Percentiles rank a stretch among this genome's conserved stretches.
These are phyloP conservation scores for Mortierella sp. DNA, from an alignment of 371 early-diverging fungal genomes.

Conservation along the genomic window DNA sequence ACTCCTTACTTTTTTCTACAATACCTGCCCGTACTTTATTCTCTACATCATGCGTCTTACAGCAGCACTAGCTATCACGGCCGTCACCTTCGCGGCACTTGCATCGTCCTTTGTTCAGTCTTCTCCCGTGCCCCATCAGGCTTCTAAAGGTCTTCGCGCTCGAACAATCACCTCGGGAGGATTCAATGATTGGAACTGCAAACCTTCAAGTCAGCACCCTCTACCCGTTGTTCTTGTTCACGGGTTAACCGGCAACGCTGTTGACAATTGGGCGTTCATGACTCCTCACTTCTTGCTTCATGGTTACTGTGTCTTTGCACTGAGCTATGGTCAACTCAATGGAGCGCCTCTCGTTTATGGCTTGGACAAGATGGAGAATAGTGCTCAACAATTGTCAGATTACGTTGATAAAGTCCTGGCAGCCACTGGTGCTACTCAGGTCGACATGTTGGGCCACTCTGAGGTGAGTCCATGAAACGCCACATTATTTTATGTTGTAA, in stretches of 20 bases:
- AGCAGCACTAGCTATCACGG: no score
- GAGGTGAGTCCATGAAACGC: background rate
- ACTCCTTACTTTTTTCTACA: no score
- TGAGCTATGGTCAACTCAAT: conserved; percentile 6
- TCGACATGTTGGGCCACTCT: conserved; percentile 16
- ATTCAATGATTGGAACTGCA: conserved; percentile 16
- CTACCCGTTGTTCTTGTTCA: conserved; percentile 5
- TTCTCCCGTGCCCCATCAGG: no score
- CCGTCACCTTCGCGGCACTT: no score
- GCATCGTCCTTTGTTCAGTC: no score
- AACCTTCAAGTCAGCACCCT: background rate
- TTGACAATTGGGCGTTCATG: conserved; percentile 7
- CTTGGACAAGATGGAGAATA: conserved; percentile 19
- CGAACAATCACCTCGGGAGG: no score
- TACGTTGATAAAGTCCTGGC: conserved; percentile 17
- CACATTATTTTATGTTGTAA: no score
- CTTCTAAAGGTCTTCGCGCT: no score
- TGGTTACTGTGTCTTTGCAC: conserved; percentile 16
- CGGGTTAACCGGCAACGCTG: conserved; percentile 4
- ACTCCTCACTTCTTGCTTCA: conserved; percentile 2
- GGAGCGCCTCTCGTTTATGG: conserved; percentile 11
- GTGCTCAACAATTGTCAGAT: conserved; percentile 18
- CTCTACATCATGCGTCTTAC: no score
- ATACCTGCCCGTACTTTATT: no score
- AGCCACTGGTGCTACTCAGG: conserved; percentile 5